Conservation (phyloP, 139 green algal species). For the Tetraselmis chui region DNA sequence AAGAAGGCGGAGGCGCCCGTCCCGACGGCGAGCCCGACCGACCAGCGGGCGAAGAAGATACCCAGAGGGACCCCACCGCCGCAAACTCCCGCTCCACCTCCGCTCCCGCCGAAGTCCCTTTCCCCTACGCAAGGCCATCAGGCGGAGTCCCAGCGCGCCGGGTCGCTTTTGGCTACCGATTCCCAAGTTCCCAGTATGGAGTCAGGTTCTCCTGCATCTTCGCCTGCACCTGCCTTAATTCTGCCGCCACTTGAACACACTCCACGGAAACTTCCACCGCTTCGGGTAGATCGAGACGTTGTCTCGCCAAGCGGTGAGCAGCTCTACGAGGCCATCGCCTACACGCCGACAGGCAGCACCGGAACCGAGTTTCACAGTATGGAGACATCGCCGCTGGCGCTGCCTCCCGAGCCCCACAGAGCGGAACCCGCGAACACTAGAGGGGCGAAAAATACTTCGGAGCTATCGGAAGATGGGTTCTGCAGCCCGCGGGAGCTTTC, state of each 20-base stretch:
- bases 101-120: not conserved
- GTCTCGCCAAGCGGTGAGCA: too few species aligned
- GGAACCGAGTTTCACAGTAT: not conserved
- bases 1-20: not conserved
- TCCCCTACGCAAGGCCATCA: not conserved
- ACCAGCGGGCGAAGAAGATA: not conserved
- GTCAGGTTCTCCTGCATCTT: not conserved
- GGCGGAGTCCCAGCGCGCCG: not conserved
- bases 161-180: too few species aligned
- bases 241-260: not conserved
- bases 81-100: not conserved
- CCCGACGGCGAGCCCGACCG: not conserved
- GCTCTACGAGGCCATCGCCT: not conserved
- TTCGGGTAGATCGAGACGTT: too few species aligned
- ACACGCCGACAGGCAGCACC: not conserved
- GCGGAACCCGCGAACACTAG: too few species aligned
- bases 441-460: too few species aligned
- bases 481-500: not conserved
- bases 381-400: not conserved
- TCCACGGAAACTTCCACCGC: too few species aligned
- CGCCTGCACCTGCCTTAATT: too few species aligned
- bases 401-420: not conserved
- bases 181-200: not conserved
- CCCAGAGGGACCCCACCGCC: not conserved
- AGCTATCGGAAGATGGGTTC: not conserved